A percentile compares a stretch with the other conserved stretches of the same genome.
These are phyloP conservation scores for Penicillium palitans DNA, from an alignment of 2,329 filamentous ascomycete genomes.

Conservation along the genomic window DNA sequence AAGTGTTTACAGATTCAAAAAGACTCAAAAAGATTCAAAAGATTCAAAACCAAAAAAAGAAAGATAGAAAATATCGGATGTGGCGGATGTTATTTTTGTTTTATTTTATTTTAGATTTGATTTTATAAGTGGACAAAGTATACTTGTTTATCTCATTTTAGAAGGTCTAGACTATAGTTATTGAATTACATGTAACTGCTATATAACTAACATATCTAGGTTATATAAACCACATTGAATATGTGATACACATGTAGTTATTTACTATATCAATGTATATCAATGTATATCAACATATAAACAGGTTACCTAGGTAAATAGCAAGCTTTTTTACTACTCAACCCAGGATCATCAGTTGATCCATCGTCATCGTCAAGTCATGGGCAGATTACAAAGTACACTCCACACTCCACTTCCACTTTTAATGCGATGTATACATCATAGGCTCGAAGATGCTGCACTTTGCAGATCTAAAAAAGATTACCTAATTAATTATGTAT, in stretches of 20 bases:
- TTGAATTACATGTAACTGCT: too few species aligned
- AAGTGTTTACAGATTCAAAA: background rate
- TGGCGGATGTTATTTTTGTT: slow-evolving; percentile 12
- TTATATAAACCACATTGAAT: background rate
- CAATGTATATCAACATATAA: background rate
- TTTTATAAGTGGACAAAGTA: too few species aligned
- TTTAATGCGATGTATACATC: background rate
- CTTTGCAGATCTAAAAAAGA: background rate
- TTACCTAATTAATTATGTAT: background rate
- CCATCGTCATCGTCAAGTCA: slow-evolving; percentile 4
- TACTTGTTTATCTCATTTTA: too few species aligned
- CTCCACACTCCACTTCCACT: background rate
- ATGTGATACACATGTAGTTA: background rate
- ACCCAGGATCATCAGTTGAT: background rate
- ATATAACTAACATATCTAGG: too few species aligned
- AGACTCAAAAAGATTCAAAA: background rate
- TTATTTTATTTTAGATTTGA: background rate
- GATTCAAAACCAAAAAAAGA: background rate
- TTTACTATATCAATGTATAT: background rate
- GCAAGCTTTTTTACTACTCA: background rate
- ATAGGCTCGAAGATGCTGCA: background rate
- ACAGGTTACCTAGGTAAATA: background rate
- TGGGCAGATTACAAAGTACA: background rate
- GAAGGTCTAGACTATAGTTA: too few species aligned
- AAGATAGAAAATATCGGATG: slow-evolving; percentile 2